Evolutionary conservation across 2,329 filamentous ascomycete species (phyloP).

Genomic region (Hymenoscyphus repandus): DNA sequence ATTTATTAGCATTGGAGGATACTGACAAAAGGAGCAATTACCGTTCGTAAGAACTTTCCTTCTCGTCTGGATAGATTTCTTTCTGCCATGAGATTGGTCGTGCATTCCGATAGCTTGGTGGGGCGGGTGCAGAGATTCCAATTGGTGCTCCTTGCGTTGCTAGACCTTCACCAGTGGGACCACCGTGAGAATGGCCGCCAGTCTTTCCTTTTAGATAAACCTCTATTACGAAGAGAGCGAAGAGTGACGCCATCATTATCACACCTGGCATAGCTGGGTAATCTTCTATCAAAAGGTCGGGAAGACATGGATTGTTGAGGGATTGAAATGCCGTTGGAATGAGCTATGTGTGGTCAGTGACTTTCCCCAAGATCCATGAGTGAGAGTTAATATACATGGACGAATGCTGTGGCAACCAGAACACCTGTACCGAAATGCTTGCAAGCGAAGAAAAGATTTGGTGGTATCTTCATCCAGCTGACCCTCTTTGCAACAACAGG

Average conservation of each 20-base stretch:
- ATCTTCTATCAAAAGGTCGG: constrained; percentile 39
- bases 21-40: neutral
- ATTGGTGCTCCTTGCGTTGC: constrained; percentile 4
- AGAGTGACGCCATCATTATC: constrained; percentile 40
- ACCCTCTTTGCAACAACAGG: constrained; percentile 56
- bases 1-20: neutral
- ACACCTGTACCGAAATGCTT: constrained; percentile 77
- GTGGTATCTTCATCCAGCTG: constrained; percentile 39
- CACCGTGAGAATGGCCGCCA: constrained; percentile 16
- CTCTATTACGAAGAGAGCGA: constrained; percentile 46
- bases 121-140: constrained; percentile 4
- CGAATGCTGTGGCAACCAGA: constrained; percentile 75
- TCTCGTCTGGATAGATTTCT: constrained; percentile 12
- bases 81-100: neutral
- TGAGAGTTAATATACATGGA: constrained; percentile 46
- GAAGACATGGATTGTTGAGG: constrained; percentile 58
- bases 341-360: constrained; percentile 32
- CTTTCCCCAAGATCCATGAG: neutral
- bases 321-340: constrained; percentile 65
- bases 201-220: constrained; percentile 41
- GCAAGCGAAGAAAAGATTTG: constrained; percentile 58
- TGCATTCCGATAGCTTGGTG: constrained; percentile 3
- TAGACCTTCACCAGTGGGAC: constrained; percentile 11
- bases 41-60: constrained; percentile 5
- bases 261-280: constrained; percentile 43